Evolutionary conservation across 306 rosid species (phyloP), one percentile per base, ranked within the genome.

Genomic region (Arachis hypogaea): DNA sequence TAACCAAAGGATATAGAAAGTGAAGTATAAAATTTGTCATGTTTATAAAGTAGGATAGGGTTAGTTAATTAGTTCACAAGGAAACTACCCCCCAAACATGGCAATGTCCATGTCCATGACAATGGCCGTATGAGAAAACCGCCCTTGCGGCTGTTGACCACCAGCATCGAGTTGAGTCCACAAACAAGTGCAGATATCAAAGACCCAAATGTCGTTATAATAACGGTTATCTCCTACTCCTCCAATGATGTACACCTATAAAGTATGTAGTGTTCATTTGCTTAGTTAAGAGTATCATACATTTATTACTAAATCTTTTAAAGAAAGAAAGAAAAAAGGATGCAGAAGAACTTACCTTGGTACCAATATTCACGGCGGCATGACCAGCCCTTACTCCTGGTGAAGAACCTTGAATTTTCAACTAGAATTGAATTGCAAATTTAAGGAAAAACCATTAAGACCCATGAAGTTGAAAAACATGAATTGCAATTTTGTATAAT

Each of bases 381-480:
- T 94, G 99, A 55, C 99, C 99, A 1, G 99, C 99, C 59, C 99
- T 82, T 36, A 84, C 90, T 16, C 96, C 96, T 0, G 99, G 99
- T 3, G 93, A 86, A 84, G 88, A 86, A 67, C 97, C 99, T 78
- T 87, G 96, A 82, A 86, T 88, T 40, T 84, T 82, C 84, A 94
- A 64, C 99, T 94, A 86, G 59, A 47, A 65, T 77, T 51, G 72
- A 73, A 70, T 69, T 66, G 45, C 55, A 71, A 33, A 4, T 33
- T 33, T 33, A 33, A 66, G 61, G 61, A 51, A 75, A 77, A 11
- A 57, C 40, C 3, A 75, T n/a, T 1, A 66, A 69, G 22, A 47
- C 46, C 30, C 73, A 45, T 71, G 65, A 11, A 63, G 42, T 73
- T 47, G 30, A 75, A 71, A 76, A 7, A 6, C 8, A 59, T 8